Base-by-base conservation (phyloP, 1,284 basidiomycete species). In the Leccinum solheimii region DNA sequence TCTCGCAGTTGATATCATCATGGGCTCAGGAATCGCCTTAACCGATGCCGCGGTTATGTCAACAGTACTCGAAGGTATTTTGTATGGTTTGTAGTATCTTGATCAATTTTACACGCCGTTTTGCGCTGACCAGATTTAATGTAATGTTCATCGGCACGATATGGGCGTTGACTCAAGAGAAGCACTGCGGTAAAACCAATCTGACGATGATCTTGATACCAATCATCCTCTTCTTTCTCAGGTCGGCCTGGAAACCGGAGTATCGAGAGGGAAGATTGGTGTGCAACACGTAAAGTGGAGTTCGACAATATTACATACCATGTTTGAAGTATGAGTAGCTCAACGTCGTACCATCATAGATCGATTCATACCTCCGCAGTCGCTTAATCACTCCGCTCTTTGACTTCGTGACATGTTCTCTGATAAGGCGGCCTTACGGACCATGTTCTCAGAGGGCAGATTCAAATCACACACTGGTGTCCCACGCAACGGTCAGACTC, bases 141-240 rank as follows among this genome's bases (percentile, higher is more conserved):
- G 13, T 40, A 66, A 66, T 66, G 61, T 66, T 66, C 43, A 14
- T 54, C 11, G 62, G 54, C 21, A 66, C 65, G 3, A 55, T 64
- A 13, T 61, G 65, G 65, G 48, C 40, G 19, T 53, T 55, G 40
- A 51, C 26, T 5, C 51, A 43, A 26, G 36, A 64, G 16, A 34
- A 60, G 3, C 30, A 53, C 13, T 5, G 14, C 54, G 30, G 49
- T 34, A 9, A 57, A 43, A 19, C 51, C 16, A 53, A 56, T 40
- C 48, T 34, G 48, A 55, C 27, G 6, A 50, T 26, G 13, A 55
- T 58, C 11, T 36, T 56, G 4, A 40, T 62, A 32, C 59, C 66
- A 6, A 8, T 62, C 14, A 11, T 64, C 21, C 48, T 66, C 11
- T 30, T 66, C 36, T 14, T 60, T 51, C 26, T 62, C 72, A 75